Evolutionary conservation across 176 grass and related monocot species (phyloP).

Genomic region (Hsuehochloa calcarea): DNA sequence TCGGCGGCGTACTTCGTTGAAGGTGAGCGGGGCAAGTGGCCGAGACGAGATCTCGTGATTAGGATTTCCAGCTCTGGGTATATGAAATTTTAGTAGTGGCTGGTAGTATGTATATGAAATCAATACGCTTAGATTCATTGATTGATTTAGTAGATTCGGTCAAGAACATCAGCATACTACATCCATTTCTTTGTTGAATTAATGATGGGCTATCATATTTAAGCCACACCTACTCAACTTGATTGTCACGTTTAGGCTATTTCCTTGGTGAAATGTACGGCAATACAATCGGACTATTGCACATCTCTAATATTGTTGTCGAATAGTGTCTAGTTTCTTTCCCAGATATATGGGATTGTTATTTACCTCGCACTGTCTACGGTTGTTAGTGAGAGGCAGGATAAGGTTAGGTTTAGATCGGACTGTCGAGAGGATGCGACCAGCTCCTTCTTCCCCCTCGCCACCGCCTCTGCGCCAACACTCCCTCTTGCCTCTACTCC

Average conservation of each 20-base stretch:
- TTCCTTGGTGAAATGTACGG: not conserved
- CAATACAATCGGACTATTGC: not conserved
- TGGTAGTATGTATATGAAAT: not conserved
- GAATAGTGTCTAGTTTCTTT: not conserved
- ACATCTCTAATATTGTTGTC: not conserved
- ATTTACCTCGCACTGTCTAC: not conserved
- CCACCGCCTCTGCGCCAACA: no score
- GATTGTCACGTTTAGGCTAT: not conserved
- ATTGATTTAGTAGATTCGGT: conserved; percentile 2
- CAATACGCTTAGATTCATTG: not conserved
- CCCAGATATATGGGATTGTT: not conserved
- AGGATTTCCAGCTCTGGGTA: not conserved
- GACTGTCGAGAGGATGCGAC: no score
- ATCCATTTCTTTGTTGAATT: not conserved
- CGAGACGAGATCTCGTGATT: conserved; percentile 17
- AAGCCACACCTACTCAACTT: not conserved
- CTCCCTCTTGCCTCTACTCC: no score
- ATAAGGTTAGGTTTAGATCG: no score
- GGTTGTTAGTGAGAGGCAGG: no score
- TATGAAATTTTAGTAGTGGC: not conserved
- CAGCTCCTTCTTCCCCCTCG: no score
- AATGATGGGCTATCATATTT: not conserved
- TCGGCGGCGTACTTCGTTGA: conserved; percentile 73
- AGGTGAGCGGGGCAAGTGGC: conserved; percentile 35
- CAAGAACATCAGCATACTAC: not conserved